A percentile compares a stretch with the other conserved stretches of the same genome.
Conservation (phyloP, 345 rosid genomes). For the Abelmoschus esculentus region DNA sequence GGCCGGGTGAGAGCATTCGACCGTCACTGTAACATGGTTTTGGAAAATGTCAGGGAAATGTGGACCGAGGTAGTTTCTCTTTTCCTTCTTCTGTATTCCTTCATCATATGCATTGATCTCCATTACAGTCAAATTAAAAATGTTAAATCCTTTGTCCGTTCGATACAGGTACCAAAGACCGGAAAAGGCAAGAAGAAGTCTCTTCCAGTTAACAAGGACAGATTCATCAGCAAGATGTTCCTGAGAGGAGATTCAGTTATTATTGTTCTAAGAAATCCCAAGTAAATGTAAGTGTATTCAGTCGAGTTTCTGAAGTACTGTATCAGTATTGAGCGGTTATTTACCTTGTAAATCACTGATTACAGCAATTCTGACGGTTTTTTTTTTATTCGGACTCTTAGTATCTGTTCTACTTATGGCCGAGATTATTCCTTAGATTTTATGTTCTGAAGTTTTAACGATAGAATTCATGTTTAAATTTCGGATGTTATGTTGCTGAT, state of each 20-base stretch:
- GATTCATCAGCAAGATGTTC: constrained; percentile 98
- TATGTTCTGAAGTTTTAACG: too few relatives aligned
- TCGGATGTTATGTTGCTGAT: too few relatives aligned
- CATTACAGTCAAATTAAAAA: background rate
- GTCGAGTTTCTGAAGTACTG: background rate
- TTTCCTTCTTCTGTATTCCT: background rate
- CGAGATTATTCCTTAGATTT: too few relatives aligned
- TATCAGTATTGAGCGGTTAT: background rate
- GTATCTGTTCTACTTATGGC: too few relatives aligned
- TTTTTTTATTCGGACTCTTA: too few relatives aligned
- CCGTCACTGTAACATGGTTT: constrained; percentile 98
- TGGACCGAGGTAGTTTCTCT: constrained; percentile 79
- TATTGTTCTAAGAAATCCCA: constrained; percentile 92
- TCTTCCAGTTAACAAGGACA: constrained; percentile 81
- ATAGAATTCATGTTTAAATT: too few relatives aligned
- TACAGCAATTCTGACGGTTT: background rate
- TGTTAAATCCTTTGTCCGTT: background rate
- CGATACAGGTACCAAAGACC: constrained; percentile 67
- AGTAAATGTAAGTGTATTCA: constrained; percentile 19
- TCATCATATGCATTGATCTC: background rate
- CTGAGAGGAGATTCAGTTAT: constrained; percentile 98
- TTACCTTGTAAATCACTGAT: background rate
- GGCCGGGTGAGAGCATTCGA: constrained; percentile 97
- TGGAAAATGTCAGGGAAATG: constrained; percentile 96
- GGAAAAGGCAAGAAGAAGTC: constrained; percentile 99